These are phyloP conservation scores for Sphaerulina vaccinii DNA, from an alignment of 2,329 filamentous ascomycete genomes.

Conservation along the genomic window DNA sequence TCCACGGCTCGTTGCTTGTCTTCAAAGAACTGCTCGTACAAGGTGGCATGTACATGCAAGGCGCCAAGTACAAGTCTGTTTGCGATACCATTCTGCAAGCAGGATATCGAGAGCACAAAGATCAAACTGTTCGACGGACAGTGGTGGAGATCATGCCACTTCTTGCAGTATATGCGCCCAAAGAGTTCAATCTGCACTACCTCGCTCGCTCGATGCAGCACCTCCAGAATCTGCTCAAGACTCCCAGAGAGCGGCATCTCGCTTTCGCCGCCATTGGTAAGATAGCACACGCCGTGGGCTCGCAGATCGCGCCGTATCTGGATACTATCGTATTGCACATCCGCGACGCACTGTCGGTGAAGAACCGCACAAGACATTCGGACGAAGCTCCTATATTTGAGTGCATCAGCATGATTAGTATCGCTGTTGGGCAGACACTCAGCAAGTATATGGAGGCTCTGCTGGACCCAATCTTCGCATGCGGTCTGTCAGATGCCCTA, in stretches of 20 bases:
- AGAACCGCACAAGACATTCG: constrained; percentile 63
- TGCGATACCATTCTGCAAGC: constrained; percentile 81
- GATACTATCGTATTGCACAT: constrained; percentile 94
- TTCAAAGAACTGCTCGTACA: constrained; percentile 90
- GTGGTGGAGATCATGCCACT: constrained; percentile 90
- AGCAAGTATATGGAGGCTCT: constrained; percentile 98
- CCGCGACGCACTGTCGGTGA: constrained; percentile 80
- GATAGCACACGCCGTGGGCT: constrained; percentile 93
- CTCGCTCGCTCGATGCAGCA: constrained; percentile 97
- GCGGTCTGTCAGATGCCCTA: constrained; percentile 87
- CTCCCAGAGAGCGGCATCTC: constrained; percentile 89
- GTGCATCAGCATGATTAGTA: constrained; percentile 93
- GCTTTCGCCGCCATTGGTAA: constrained; percentile 95
- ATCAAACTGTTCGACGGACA: constrained; percentile 81
- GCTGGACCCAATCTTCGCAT: constrained; percentile 94
- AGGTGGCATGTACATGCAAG: constrained; percentile 99
- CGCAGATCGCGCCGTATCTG: constrained; percentile 89
- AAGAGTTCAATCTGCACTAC: constrained; percentile 83
- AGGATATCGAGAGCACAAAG: constrained; percentile 90
- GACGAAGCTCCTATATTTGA: constrained; percentile 82
- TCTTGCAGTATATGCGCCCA: constrained; percentile 85
- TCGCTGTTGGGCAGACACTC: constrained; percentile 91
- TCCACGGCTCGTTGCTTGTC: constrained; percentile 91
- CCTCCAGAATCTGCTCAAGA: constrained; percentile 87
- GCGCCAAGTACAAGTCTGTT: constrained; percentile 77